Evolutionary conservation across 108 stramenopile genomes (phyloP).

Genomic region (Stephanodiscus minutulus): DNA sequence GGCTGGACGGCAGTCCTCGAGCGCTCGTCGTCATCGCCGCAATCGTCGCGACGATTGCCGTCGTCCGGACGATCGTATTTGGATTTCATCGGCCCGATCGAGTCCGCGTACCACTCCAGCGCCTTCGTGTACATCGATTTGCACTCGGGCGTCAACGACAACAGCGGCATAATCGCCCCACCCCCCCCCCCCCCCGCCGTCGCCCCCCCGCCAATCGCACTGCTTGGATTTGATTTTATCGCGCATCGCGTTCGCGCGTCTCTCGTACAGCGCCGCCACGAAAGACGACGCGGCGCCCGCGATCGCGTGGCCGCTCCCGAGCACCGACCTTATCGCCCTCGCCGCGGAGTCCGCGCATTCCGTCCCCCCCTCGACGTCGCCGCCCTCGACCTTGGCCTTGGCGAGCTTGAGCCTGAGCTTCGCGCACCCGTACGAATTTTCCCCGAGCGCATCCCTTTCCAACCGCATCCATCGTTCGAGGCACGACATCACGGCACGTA

Average conservation of each 20-base stretch:
- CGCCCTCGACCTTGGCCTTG: slow-evolving; percentile 34
- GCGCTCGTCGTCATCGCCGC: background rate
- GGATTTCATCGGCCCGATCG: slow-evolving; percentile 35
- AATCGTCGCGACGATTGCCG: background rate
- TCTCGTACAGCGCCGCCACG: slow-evolving; percentile 40
- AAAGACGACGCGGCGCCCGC: slow-evolving; percentile 38
- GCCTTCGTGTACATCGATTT: slow-evolving; percentile 35
- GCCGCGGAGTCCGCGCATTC: slow-evolving; percentile 35
- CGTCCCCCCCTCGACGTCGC: slow-evolving; percentile 39
- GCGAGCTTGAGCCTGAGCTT: slow-evolving; percentile 40
- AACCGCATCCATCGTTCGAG: slow-evolving; percentile 24
- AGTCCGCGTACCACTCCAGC: slow-evolving; percentile 42
- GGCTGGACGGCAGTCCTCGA: background rate
- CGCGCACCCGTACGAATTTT: slow-evolving; percentile 37
- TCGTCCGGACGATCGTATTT: slow-evolving; percentile 18
- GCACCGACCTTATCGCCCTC: slow-evolving; percentile 14
- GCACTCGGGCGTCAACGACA: slow-evolving; percentile 28
- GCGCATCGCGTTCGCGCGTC: slow-evolving; percentile 11
- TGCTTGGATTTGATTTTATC: background rate
- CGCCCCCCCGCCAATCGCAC: background rate
- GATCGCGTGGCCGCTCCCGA: slow-evolving; percentile 35
- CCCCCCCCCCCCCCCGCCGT: background rate
- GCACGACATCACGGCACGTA: slow-evolving; percentile 20
- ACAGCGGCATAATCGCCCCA: background rate
- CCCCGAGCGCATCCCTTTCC: slow-evolving; percentile 45